These are phyloP conservation scores for Pseudogymnoascus sp. DNA, from an alignment of 2,329 filamentous ascomycete species.

Conservation along the genomic window DNA sequence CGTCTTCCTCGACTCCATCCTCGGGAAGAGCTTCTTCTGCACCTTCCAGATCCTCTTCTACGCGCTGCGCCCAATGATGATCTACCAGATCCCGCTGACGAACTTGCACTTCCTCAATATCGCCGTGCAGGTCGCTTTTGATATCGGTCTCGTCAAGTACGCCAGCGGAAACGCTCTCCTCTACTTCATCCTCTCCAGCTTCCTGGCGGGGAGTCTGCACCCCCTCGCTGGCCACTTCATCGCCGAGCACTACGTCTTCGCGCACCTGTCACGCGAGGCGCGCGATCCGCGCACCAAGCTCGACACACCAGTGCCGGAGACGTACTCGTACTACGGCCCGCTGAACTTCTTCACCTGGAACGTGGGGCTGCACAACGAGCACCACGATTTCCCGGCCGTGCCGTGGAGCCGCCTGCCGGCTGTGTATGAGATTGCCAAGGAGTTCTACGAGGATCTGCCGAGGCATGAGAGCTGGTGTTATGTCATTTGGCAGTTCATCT, in stretches of 20 bases:
- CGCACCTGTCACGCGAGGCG: conserved; percentile 41
- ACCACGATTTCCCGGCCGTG: conserved; percentile 95
- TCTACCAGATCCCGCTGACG: conserved; percentile 84
- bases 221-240: conserved; percentile 97
- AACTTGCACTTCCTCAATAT: conserved; percentile 79
- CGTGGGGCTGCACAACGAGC: conserved; percentile 95
- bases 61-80: conserved; percentile 86
- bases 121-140: conserved; percentile 65
- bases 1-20: conserved; percentile 84
- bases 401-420: conserved; percentile 82
- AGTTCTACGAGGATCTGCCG: conserved; percentile 87
- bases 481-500: conserved; percentile 92
- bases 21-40: conserved; percentile 97
- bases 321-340: conserved; percentile 91
- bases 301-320: conserved; percentile 64
- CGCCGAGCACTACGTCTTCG: conserved; percentile 87
- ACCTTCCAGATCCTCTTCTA: conserved; percentile 99
- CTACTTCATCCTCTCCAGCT: conserved; percentile 83
- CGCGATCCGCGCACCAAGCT: conserved; percentile 46
- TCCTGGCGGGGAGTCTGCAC: conserved; percentile 88
- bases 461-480: conserved; percentile 83
- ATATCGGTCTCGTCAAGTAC: conserved; percentile 55
- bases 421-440: conserved; percentile 70
- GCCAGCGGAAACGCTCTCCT: conserved; percentile 58
- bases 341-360: conserved; percentile 94